Evolutionary conservation across 129 eudicot genomes (phyloP).

Genomic region (Pseudognaphalium luteoalbum): DNA sequence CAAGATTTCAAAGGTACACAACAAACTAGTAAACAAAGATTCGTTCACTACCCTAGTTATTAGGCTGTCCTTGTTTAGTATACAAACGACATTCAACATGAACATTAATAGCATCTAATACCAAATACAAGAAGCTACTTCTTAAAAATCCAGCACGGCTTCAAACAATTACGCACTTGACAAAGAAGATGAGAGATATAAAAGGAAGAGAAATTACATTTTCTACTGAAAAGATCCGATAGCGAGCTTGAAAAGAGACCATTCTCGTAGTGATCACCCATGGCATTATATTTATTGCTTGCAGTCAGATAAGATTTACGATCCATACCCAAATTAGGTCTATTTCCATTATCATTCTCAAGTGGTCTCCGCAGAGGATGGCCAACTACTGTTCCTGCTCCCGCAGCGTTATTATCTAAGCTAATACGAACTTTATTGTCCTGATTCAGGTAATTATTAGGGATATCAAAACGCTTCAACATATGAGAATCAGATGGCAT

Average conservation of each 20-base stretch:
- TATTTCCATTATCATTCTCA: constrained; percentile 40
- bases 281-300: constrained; percentile 41
- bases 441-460: constrained; percentile 36
- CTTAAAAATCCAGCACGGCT: background rate
- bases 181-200: background rate
- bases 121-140: constrained; percentile 1
- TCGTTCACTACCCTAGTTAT: background rate
- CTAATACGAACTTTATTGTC: constrained; percentile 44
- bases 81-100: background rate
- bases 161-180: background rate
- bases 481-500: constrained; percentile 45
- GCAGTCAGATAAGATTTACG: background rate
- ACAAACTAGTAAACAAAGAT: background rate
- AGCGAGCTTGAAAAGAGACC: constrained; percentile 87
- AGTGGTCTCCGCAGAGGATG: constrained; percentile 45
- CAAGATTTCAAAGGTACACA: background rate
- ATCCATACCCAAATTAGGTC: constrained; percentile 34
- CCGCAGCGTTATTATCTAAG: constrained; percentile 43
- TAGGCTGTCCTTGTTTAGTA: background rate
- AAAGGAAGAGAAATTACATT: constrained; percentile 47
- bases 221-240: constrained; percentile 66
- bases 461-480: constrained; percentile 47
- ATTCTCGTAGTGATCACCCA: constrained; percentile 65
- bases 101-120: background rate
- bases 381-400: constrained; percentile 56